Conservation (phyloP, 2,329 filamentous ascomycete species). For the Septoria linicola region DNA sequence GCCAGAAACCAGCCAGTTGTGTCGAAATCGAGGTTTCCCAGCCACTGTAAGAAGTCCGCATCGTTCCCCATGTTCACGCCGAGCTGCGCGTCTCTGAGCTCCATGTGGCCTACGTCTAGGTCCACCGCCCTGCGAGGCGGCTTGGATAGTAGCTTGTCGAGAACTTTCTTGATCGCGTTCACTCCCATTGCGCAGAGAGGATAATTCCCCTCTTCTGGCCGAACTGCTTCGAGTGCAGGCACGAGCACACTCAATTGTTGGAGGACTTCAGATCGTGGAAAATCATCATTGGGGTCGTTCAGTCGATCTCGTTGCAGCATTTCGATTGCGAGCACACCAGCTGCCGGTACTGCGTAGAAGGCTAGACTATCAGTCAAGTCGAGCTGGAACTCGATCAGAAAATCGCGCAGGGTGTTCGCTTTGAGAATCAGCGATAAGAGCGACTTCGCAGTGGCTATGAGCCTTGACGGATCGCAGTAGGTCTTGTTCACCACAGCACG, state of each 20-base stretch:
- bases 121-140: background rate
- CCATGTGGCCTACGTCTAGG: background rate
- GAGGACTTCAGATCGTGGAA: constrained; percentile 22
- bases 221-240: constrained; percentile 20
- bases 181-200: constrained; percentile 25
- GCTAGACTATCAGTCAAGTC: constrained; percentile 23
- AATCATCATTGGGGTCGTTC: constrained; percentile 15
- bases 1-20: constrained; percentile 9
- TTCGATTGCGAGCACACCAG: constrained; percentile 26
- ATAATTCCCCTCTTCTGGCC: constrained; percentile 23
- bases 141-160: constrained; percentile 21
- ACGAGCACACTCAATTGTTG: constrained; percentile 25
- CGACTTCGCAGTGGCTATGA: constrained; percentile 18
- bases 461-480: constrained; percentile 12
- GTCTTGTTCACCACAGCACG: constrained; percentile 20
- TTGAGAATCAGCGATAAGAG: constrained; percentile 22
- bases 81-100: constrained; percentile 1
- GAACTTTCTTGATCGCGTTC: constrained; percentile 24
- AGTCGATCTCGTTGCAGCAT: constrained; percentile 22
- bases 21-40: constrained; percentile 24
- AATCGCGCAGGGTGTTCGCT: constrained; percentile 17
- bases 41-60: constrained; percentile 27
- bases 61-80: constrained; percentile 20
- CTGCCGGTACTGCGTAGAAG: constrained; percentile 23
- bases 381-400: constrained; percentile 20